Evolutionary conservation across 2,329 filamentous ascomycete species (phyloP).

Genomic region (Beauveria sp.): DNA sequence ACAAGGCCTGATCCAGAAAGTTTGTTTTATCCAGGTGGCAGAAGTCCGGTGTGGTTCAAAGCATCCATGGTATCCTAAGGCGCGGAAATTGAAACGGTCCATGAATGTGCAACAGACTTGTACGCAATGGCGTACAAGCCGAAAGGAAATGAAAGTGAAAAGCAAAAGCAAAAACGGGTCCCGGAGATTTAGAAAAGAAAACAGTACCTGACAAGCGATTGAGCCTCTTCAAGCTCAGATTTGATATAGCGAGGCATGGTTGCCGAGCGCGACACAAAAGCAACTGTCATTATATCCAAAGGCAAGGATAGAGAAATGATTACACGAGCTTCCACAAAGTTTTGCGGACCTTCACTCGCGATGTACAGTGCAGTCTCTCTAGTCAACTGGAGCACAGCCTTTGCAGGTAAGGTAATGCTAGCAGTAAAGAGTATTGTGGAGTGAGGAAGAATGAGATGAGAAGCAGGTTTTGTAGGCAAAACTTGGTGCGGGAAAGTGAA

Average conservation of each 20-base stretch:
- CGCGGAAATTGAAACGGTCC: constrained; percentile 6
- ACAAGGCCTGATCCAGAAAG: constrained; percentile 21
- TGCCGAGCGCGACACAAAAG: constrained; percentile 39
- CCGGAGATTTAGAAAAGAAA: constrained; percentile 38
- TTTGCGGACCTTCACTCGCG: constrained; percentile 10
- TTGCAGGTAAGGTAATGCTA: background rate
- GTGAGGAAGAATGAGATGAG: constrained; percentile 13
- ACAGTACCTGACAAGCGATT: constrained; percentile 56
- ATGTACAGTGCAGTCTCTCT: constrained; percentile 7
- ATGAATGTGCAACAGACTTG: constrained; percentile 8
- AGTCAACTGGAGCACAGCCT: constrained; percentile 1
- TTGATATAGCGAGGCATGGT: constrained; percentile 46
- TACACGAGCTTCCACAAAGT: constrained; percentile 7
- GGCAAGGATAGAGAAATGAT: constrained; percentile 17
- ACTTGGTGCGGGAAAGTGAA: constrained; percentile 16
- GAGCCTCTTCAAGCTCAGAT: constrained; percentile 51
- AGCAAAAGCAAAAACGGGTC: constrained; percentile 24
- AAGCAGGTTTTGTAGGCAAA: constrained; percentile 12
- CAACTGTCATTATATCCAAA: constrained; percentile 41
- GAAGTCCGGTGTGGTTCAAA: constrained; percentile 11
- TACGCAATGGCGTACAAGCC: background rate
- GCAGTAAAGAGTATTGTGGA: constrained; percentile 14
- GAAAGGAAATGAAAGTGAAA: constrained; percentile 12
- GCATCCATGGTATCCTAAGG: background rate
- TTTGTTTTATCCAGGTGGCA: constrained; percentile 6